Conservation (phyloP, 2,329 filamentous ascomycete species). For the Kalaharituber pfeilii region DNA sequence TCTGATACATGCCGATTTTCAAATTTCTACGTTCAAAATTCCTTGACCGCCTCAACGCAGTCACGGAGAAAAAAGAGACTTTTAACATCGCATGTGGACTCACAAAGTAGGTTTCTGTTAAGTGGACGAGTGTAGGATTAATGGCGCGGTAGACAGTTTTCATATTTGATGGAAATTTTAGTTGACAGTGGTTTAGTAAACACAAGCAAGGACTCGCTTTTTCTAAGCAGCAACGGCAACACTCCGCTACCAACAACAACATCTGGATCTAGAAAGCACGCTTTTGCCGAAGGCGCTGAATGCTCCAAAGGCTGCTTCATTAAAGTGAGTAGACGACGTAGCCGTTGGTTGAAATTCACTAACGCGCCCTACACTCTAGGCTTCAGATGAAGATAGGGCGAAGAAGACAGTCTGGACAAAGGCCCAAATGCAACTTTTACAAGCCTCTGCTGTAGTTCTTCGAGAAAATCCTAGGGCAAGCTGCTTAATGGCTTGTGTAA, state of each 20-base stretch:
- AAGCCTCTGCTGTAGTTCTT: conserved; percentile 10
- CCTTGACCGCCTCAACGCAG: background rate
- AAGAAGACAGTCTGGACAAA: conserved; percentile 7
- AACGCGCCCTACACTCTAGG: background rate
- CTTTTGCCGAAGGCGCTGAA: background rate
- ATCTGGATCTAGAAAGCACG: background rate
- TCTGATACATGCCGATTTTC: background rate
- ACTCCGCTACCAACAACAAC: background rate
- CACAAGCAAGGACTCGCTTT: background rate
- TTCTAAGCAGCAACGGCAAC: background rate
- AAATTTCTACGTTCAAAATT: background rate
- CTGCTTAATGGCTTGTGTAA: conserved; percentile 14
- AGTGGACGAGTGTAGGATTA: too few relatives aligned
- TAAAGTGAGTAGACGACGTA: conserved; percentile 4
- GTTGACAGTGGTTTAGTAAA: background rate
- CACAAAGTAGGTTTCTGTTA: background rate
- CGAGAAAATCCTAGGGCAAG: conserved; percentile 16
- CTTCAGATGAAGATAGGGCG: background rate
- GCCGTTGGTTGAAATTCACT: conserved; percentile 1
- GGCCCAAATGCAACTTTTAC: conserved; percentile 12
- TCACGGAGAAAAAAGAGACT: background rate
- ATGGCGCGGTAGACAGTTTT: too few relatives aligned
- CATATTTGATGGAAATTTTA: too few relatives aligned
- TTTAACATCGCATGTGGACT: background rate
- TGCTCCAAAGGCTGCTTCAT: conserved; percentile 14